A percentile compares a stretch with the other conserved stretches of the same genome.
Conservation (phyloP, 2,329 filamentous ascomycete species). For the Aspergillus clavatus region DNA sequence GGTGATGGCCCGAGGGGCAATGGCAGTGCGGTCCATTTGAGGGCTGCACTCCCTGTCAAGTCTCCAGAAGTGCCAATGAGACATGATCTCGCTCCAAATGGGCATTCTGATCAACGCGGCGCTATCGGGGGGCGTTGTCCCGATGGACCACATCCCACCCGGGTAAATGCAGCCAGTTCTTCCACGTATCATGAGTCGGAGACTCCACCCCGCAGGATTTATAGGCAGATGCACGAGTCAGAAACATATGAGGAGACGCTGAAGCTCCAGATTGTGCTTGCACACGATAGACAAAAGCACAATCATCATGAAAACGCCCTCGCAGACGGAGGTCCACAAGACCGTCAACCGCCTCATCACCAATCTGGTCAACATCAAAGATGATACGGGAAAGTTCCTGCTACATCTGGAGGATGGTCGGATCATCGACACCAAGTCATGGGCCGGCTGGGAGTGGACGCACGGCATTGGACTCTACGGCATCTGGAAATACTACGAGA, state of each 20-base stretch:
- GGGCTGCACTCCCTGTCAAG: neutral
- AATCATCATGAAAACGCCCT: constrained; percentile 17
- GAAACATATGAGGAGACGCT: neutral
- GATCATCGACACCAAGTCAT: constrained; percentile 78
- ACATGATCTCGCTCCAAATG: neutral
- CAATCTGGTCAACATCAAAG: constrained; percentile 72
- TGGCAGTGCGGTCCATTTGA: neutral
- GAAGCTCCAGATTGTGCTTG: too few relatives aligned
- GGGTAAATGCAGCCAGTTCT: constrained; percentile 10
- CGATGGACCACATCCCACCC: constrained; percentile 7
- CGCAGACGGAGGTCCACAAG: constrained; percentile 43
- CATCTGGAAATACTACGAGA: constrained; percentile 73
- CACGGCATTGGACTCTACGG: constrained; percentile 77
- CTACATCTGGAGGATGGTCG: constrained; percentile 66
- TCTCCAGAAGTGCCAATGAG: constrained; percentile 2
- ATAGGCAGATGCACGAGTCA: neutral
- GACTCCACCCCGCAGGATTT: neutral
- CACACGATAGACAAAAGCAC: neutral
- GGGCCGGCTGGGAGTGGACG: constrained; percentile 72
- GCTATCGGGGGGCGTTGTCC: constrained; percentile 6
- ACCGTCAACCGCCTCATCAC: constrained; percentile 63
- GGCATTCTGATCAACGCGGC: neutral
- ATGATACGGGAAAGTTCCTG: constrained; percentile 69
- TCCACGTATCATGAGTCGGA: constrained; percentile 14
- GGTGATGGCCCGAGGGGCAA: neutral